Percentiles rank a stretch among this genome's conserved stretches.
phyloP scores from a whole-genome alignment of 2,329 filamentous ascomycete species.

The Fusarium fujikuroi region DNA sequence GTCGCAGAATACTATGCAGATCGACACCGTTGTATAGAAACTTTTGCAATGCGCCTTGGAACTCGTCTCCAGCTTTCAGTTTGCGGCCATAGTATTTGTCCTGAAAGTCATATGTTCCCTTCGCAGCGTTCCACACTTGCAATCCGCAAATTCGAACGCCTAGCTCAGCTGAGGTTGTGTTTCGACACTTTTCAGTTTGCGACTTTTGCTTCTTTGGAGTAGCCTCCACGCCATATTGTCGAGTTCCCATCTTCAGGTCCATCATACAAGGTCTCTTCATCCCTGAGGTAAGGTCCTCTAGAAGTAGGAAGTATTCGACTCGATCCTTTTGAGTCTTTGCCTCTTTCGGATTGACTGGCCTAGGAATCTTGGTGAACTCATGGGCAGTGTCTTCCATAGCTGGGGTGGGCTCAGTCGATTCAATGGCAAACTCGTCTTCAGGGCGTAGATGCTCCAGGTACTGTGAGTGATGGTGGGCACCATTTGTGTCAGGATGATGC shows the following conservation, averaged over 20 bases:
- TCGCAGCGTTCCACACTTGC: slow-evolving; percentile 92
- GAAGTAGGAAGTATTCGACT: slow-evolving; percentile 89
- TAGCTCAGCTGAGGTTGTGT: slow-evolving; percentile 89
- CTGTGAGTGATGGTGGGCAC: slow-evolving; percentile 6
- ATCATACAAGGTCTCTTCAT: slow-evolving; percentile 98
- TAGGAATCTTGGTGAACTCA: slow-evolving; percentile 57
- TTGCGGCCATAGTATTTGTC: slow-evolving; percentile 97
- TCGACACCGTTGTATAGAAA: slow-evolving; percentile 94
- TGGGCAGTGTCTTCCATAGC: slow-evolving; percentile 38
- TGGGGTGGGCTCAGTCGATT: slow-evolving; percentile 53
- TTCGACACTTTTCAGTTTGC: slow-evolving; percentile 90
- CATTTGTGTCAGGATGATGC: slow-evolving; percentile 18
- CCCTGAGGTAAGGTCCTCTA: slow-evolving; percentile 94
- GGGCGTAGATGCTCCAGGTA: slow-evolving; percentile 48
- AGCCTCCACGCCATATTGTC: slow-evolving; percentile 95
- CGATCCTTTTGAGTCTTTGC: slow-evolving; percentile 74
- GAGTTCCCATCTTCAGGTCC: slow-evolving; percentile 98
- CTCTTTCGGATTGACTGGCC: slow-evolving; percentile 81
- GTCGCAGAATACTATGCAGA: slow-evolving; percentile 80
- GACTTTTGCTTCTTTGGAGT: slow-evolving; percentile 92
- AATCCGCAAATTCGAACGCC: slow-evolving; percentile 95
- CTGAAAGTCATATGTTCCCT: slow-evolving; percentile 89
- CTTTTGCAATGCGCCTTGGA: slow-evolving; percentile 85
- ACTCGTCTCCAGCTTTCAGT: slow-evolving; percentile 86
- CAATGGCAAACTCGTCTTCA: slow-evolving; percentile 44